phyloP scores from a whole-genome alignment of 2,329 filamentous ascomycete species.

The Xylariaceae sp. region DNA sequence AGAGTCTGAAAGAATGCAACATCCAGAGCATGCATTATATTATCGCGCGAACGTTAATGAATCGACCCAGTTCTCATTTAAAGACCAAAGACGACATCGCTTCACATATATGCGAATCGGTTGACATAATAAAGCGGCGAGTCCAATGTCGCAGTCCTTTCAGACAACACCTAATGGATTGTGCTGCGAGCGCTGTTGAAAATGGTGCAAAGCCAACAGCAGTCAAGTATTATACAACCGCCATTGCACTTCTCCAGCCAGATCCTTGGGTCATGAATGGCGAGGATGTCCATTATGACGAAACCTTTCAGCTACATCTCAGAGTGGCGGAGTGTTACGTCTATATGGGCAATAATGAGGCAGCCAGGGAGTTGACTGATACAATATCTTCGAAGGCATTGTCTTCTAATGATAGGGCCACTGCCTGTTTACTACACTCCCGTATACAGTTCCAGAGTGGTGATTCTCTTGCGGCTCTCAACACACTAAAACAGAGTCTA shows the following conservation, averaged over 20 bases:
- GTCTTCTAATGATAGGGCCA: slow-evolving; percentile 73
- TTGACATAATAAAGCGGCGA: slow-evolving; percentile 67
- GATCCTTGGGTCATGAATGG: slow-evolving; percentile 68
- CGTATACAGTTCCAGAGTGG: slow-evolving; percentile 73
- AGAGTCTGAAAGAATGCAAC: slow-evolving; percentile 64
- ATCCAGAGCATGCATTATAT: slow-evolving; percentile 83
- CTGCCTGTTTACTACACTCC: slow-evolving; percentile 78
- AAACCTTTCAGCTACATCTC: slow-evolving; percentile 76
- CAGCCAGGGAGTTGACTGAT: slow-evolving; percentile 64
- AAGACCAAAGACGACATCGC: slow-evolving; percentile 68
- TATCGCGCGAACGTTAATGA: slow-evolving; percentile 76
- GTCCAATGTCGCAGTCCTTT: slow-evolving; percentile 61
- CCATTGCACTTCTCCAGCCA: slow-evolving; percentile 73
- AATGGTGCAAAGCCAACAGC: slow-evolving; percentile 80
- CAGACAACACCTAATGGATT: slow-evolving; percentile 72
- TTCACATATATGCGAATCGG: slow-evolving; percentile 74
- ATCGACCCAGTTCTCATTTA: slow-evolving; percentile 60
- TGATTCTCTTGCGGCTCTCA: slow-evolving; percentile 65
- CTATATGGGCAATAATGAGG: slow-evolving; percentile 67
- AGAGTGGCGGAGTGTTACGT: slow-evolving; percentile 79
- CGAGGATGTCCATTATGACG: slow-evolving; percentile 76
- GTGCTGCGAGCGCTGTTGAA: slow-evolving; percentile 73
- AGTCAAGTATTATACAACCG: slow-evolving; percentile 74
- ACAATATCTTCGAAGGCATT: slow-evolving; percentile 68
- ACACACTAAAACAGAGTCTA: slow-evolving; percentile 67